Conservation (phyloP, 306 rosid genomes). For the Fragaria iinumae region DNA sequence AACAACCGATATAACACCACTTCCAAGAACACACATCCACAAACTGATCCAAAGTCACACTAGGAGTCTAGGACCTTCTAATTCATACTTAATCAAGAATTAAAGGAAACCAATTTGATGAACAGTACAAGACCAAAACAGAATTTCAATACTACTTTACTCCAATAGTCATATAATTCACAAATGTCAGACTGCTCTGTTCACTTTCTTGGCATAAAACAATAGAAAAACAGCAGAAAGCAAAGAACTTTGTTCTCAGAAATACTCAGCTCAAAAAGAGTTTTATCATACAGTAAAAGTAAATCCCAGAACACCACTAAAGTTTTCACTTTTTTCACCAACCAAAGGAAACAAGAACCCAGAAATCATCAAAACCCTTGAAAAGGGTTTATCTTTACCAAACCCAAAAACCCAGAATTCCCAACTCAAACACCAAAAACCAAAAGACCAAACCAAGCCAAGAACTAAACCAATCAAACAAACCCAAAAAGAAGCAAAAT, state of each 20-base stretch:
- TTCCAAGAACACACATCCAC: slow-evolving; percentile 1
- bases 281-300: not conserved
- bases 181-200: not conserved
- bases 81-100: not conserved
- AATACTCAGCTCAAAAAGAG: not conserved
- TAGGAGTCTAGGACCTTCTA: not conserved
- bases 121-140: not conserved
- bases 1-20: slow-evolving; percentile 4
- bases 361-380: slow-evolving; percentile 9
- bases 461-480: not conserved
- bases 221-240: not conserved
- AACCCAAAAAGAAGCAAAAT: not conserved
- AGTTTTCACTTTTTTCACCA: not conserved
- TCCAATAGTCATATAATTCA: not conserved
- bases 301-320: not conserved
- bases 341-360: not conserved
- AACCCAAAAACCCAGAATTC: not conserved
- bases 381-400: slow-evolving; percentile 17
- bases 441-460: not conserved
- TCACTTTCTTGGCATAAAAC: slow-evolving; percentile 1
- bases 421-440: not conserved
- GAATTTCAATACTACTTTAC: not conserved
- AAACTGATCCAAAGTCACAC: not conserved
- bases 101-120: not conserved
- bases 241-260: not conserved